Base-by-base conservation (phyloP, 768 basidiomycete genomes). In the Glaciozyma antarctica region DNA sequence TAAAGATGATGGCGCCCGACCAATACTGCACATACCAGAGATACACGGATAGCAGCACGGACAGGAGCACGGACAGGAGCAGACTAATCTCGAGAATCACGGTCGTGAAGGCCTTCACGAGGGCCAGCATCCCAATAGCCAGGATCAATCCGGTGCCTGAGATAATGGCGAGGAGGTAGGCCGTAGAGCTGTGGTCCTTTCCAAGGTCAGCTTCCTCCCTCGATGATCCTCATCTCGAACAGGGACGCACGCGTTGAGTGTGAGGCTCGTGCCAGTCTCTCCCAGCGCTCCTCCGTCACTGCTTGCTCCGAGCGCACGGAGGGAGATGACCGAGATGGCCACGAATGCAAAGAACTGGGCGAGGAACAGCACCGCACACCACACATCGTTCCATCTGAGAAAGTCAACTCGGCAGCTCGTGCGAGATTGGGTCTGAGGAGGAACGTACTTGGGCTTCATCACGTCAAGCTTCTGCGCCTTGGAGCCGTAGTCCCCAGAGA, bases 1-100 rank as follows among this genome's bases (percentile, higher is more conserved):
- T 74, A 57, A 73, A 73, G 64, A 75, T 72, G 68, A 74, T 73
- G 12, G 73, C 73, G 30, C 72, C 72, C 0, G 44, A 52, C 63
- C 65, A 74, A 49, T 52, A 62, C 38, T 58, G 59, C 45, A 53
- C 24, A 28, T 48, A 19, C 71, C 72, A 73, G 7, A 72, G 58
- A 62, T 73, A 73, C 22, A 66, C 47, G 3, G 51, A 49, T n/a
- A 64, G 38, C 15, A 45, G 5, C 32, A 71, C 64, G 5, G 54
- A 44, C 17, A 67, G 60, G 22, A 45, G 5, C 32, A 71, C 64
- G 5, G 54, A 44, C 17, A 67, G 60, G 22, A 59, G 6, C 24
- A 71, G 59, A 2, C 54, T 45, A 59, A 71, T 54, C 30, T 75
- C 74, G 58, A 75, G 65, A 58, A 75, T 72, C 44, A 66, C 26